A percentile compares a stretch with the other conserved stretches of the same genome.
Conservation (phyloP, 2,329 filamentous ascomycete genomes). For the Fusarium sororula region DNA sequence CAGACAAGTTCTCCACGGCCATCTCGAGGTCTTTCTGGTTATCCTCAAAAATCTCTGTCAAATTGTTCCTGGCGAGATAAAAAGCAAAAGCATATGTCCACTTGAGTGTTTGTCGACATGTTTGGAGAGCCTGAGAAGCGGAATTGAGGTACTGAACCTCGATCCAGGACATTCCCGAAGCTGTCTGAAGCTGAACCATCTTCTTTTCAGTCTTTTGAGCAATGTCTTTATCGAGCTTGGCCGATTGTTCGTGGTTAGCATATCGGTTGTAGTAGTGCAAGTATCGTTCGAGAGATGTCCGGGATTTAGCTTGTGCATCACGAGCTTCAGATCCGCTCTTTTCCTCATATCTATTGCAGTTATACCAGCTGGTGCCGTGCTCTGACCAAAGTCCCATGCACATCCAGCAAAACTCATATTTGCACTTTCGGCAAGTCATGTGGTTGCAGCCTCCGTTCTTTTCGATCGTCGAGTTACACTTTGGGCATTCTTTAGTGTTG, state of each 20-base stretch:
- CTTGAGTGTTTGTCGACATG: slow-evolving; percentile 97
- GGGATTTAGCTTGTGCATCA: slow-evolving; percentile 89
- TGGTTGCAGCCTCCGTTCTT: slow-evolving; percentile 99
- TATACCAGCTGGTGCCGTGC: slow-evolving; percentile 99
- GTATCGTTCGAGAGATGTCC: slow-evolving; percentile 93
- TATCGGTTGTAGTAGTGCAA: slow-evolving; percentile 99
- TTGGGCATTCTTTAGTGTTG: slow-evolving; percentile 98
- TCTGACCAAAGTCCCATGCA: slow-evolving; percentile 99
- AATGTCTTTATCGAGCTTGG: slow-evolving; percentile 94
- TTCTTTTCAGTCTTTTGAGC: slow-evolving; percentile 98
- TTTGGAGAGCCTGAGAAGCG: slow-evolving; percentile 91
- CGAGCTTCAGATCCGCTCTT: slow-evolving; percentile 91
- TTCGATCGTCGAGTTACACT: slow-evolving; percentile 95
- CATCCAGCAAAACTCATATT: slow-evolving; percentile 99
- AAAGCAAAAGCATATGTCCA: slow-evolving; percentile 99
- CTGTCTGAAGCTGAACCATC: slow-evolving; percentile 94
- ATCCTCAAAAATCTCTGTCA: slow-evolving; percentile 97
- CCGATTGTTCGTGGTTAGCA: slow-evolving; percentile 98
- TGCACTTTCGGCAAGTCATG: slow-evolving; percentile 97
- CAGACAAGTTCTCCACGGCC: slow-evolving; percentile 95
- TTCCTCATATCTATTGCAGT: slow-evolving; percentile 97
- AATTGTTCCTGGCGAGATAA: slow-evolving; percentile 94
- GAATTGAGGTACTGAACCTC: slow-evolving; percentile 97
- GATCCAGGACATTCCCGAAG: slow-evolving; percentile 98
- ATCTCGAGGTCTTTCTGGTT: slow-evolving; percentile 98